phyloP scores from a whole-genome alignment of 495 filamentous ascomycete genomes.

The Xylaria venustula region DNA sequence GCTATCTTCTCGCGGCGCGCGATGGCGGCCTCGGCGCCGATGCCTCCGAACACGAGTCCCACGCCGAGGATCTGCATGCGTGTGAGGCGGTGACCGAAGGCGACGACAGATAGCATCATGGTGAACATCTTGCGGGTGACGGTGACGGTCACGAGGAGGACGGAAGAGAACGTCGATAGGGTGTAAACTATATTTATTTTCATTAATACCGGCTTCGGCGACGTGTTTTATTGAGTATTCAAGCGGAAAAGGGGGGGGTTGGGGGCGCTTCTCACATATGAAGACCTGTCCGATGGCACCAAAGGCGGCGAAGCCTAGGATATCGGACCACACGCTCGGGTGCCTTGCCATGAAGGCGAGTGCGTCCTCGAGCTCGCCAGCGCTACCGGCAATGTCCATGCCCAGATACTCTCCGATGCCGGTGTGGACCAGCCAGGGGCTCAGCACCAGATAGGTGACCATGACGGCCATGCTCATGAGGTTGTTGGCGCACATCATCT shows the following conservation, averaged over 20 bases:
- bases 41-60: conserved; percentile 87
- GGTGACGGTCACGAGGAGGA: conserved; percentile 92
- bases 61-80: conserved; percentile 91
- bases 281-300: conserved; percentile 94
- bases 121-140: conserved; percentile 99
- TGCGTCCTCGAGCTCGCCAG: conserved; percentile 74
- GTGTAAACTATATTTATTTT: conserved; percentile 70
- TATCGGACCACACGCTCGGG: conserved; percentile 77
- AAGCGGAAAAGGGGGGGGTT: neutral
- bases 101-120: conserved; percentile 93
- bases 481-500: conserved; percentile 99
- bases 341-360: conserved; percentile 73
- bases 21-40: conserved; percentile 85
- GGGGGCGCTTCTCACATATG: conserved; percentile 62
- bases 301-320: conserved; percentile 87
- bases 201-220: neutral
- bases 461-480: conserved; percentile 76
- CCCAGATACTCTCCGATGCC: conserved; percentile 64
- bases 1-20: conserved; percentile 79
- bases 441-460: conserved; percentile 67
- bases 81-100: conserved; percentile 85
- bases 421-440: conserved; percentile 71
- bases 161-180: conserved; percentile 81
- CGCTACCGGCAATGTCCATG: conserved; percentile 59
- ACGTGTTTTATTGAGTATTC: neutral